Evolutionary conservation across 306 rosid species (phyloP).

Genomic region (Senna siamea): DNA sequence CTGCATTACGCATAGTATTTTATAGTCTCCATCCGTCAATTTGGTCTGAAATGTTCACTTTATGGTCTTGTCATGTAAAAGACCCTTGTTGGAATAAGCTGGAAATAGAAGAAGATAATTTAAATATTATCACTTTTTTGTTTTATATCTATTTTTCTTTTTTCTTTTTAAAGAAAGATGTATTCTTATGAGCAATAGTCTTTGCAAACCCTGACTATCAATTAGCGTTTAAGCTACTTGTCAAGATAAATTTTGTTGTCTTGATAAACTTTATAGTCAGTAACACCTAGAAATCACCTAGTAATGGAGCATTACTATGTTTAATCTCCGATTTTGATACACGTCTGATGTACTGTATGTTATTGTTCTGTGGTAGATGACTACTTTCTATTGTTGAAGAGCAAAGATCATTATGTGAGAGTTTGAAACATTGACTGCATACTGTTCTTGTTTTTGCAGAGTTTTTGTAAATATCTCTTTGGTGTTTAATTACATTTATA

Average conservation of each 20-base stretch:
- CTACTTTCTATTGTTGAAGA: neutral
- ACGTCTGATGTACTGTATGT: constrained; percentile 6
- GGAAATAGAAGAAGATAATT: neutral
- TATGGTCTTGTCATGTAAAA: too few relatives aligned
- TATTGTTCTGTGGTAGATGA: neutral
- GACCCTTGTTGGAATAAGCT: neutral
- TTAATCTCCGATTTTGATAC: too few relatives aligned
- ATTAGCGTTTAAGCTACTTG: too few relatives aligned
- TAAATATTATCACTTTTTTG: neutral
- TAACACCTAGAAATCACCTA: too few relatives aligned
- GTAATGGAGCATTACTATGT: too few relatives aligned
- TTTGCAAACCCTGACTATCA: too few relatives aligned
- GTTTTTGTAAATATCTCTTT: constrained; percentile 5
- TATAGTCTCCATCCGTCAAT: neutral
- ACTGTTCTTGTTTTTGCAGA: neutral
- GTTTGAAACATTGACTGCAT: constrained; percentile 12
- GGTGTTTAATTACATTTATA: constrained; percentile 23
- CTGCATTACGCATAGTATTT: neutral
- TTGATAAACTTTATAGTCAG: too few relatives aligned
- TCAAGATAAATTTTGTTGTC: too few relatives aligned
- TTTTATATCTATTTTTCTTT: too few relatives aligned
- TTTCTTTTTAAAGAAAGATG: too few relatives aligned
- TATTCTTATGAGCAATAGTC: too few relatives aligned
- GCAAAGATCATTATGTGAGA: neutral
- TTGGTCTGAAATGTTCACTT: constrained; percentile 8